Base-by-base conservation (phyloP, 495 filamentous ascomycete genomes). In the Neurospora sp. region DNA sequence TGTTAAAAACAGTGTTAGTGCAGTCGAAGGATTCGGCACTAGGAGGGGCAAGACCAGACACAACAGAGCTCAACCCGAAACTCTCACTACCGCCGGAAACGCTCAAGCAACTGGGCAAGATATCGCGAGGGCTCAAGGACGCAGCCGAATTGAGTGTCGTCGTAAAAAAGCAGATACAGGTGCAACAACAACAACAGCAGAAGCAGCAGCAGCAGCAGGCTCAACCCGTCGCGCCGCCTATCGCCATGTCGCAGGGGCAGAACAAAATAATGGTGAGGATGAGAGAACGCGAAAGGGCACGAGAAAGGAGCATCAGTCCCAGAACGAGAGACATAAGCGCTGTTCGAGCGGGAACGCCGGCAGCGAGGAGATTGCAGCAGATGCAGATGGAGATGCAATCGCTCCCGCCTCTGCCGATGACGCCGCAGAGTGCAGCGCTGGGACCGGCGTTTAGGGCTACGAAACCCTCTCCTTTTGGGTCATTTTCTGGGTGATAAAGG, bases 101-200 rank as follows among this genome's bases (percentile, higher is more conserved):
- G 23, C 86, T 91, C 74, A 82, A 87, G 9, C 84, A 90, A 38
- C 87, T 97, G 69, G 88, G 91, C 46, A 90, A 89, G 9, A 87
- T 95, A n/a, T 91, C 94, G 75, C 88, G 88, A 69, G 84, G 86
- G 42, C 88, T 93, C 73, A 92, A 91, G 76, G 91, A 94, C 74
- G 91, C 90, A n/a, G 89, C 88, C 46, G 86, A 87, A n/a, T 76
- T 90, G 62, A 94, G 94, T 79, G 89, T 92, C 72, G 38, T 74
- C 10, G 77, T 73, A 1, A 37, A 42, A 20, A 71, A 41, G 35
- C 71, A 46, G 62, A 75, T 69, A 20, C 54, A 66, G 27, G 54
- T 66, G 4, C 46, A 54, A 54, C 46, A 20, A 3, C 46, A 54
- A 0, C 23, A 37, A 14, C 54, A 62, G 27, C 54, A 66, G 1